A percentile compares a stretch with the other conserved stretches of the same genome.
These are phyloP conservation scores for Fagus sylvatica DNA, from an alignment of 306 rosid genomes.

Conservation along the genomic window DNA sequence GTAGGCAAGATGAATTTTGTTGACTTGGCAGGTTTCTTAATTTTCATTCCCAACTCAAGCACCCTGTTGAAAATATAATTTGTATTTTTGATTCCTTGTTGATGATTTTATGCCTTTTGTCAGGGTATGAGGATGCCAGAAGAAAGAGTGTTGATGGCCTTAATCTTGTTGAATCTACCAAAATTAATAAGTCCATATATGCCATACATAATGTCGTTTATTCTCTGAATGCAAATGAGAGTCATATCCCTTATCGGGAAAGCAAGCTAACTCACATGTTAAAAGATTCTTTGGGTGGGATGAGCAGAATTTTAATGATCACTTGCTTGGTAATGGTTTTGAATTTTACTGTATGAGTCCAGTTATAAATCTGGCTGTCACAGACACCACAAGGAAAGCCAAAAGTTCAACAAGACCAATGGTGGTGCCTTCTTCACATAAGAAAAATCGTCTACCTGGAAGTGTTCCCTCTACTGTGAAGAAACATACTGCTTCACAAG, in stretches of 20 bases:
- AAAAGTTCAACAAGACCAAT: conserved; percentile 33
- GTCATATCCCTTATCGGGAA: conserved; percentile 78
- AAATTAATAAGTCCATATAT: conserved; percentile 69
- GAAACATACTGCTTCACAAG: conserved; percentile 39
- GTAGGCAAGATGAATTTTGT: conserved; percentile 77
- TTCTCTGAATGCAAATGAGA: conserved; percentile 58
- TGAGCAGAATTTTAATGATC: conserved; percentile 59
- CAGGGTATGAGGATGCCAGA: conserved; percentile 83
- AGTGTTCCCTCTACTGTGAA: conserved; percentile 42
- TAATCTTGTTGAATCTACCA: conserved; percentile 51
- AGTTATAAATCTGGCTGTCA: conserved; percentile 22
- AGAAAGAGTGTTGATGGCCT: conserved; percentile 49
- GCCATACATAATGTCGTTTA: conserved; percentile 65
- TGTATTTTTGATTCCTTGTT: conserved; percentile 11
- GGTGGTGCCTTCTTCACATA: conserved; percentile 37
- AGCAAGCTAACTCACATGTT: conserved; percentile 86
- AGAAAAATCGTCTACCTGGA: conserved; percentile 43
- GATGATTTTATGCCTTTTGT: conserved; percentile 11
- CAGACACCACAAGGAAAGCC: conserved; percentile 40
- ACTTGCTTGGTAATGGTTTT: conserved; percentile 70
- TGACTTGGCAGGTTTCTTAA: conserved; percentile 70
- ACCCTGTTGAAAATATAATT: background rate
- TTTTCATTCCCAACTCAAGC: background rate
- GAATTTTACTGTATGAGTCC: conserved; percentile 23
- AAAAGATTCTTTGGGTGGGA: conserved; percentile 77